Evolutionary conservation across 805 yeast genomes (phyloP).

Genomic region (Saccharomycopsis fodiens): DNA sequence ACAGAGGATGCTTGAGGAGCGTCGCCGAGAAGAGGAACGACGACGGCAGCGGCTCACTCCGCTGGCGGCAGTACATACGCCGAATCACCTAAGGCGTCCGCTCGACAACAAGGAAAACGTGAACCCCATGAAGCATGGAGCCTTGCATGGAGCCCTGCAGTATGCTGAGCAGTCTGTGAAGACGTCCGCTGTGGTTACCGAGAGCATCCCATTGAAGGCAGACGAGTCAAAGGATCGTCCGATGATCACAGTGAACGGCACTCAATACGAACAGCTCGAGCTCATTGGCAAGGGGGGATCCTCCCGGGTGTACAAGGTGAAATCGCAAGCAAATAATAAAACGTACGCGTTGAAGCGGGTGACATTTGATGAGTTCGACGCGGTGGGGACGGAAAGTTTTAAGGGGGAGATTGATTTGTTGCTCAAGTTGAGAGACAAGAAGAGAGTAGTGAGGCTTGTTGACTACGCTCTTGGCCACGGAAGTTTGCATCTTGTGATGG

Average conservation of each 20-base stretch:
- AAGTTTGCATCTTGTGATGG: conserved; percentile 73
- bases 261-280: conserved; percentile 66
- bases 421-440: conserved; percentile 46
- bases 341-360: conserved; percentile 78
- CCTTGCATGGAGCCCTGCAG: no score
- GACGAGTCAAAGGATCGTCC: background rate
- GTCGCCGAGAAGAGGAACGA: background rate
- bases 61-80: no score
- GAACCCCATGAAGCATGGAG: background rate
- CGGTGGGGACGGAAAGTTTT: conserved; percentile 63
- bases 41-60: conserved; percentile 1
- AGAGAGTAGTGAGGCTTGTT: conserved; percentile 69
- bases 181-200: conserved; percentile 4
- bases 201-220: conserved; percentile 24
- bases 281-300: conserved; percentile 87
- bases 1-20: background rate
- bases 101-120: background rate
- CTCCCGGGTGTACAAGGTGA: conserved; percentile 81
- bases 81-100: no score
- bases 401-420: conserved; percentile 85
- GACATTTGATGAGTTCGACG: conserved; percentile 73
- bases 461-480: conserved; percentile 67
- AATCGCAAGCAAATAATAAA: conserved; percentile 39
- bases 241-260: conserved; percentile 38
- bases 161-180: background rate